Evolutionary conservation across 192 early-diverging fungal genomes (phyloP).

Genomic region (Phycomyces nitens): DNA sequence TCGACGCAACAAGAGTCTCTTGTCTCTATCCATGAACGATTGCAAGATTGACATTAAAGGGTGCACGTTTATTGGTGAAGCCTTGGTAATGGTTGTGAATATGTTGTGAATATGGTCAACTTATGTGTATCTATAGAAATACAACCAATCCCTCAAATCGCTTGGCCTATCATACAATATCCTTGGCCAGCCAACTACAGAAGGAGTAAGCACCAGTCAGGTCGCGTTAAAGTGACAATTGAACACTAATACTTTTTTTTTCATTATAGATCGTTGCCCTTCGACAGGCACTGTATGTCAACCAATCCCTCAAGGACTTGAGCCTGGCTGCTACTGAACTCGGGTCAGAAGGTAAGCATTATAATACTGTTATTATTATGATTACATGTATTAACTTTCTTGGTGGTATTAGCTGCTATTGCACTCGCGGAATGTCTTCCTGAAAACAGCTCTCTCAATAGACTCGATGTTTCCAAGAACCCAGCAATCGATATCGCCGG

Average conservation of each 20-base stretch:
- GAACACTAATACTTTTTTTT: background rate
- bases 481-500: conserved; percentile 74
- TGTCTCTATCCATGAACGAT: conserved; percentile 36
- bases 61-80: conserved; percentile 43
- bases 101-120: background rate
- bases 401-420: conserved; percentile 50
- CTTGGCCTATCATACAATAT: conserved; percentile 41
- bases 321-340: conserved; percentile 20
- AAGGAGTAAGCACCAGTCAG: conserved; percentile 24
- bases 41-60: conserved; percentile 51
- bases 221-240: background rate
- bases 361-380: too few species aligned
- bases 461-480: conserved; percentile 77
- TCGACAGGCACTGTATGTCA: conserved; percentile 42
- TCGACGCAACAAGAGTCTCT: conserved; percentile 46
- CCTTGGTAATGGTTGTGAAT: conserved; percentile 39
- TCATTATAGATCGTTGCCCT: conserved; percentile 38
- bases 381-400: background rate
- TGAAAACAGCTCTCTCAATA: conserved; percentile 61
- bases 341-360: conserved; percentile 24
- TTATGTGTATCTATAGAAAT: conserved; percentile 34
- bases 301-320: conserved; percentile 45
- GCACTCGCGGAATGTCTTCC: conserved; percentile 79
- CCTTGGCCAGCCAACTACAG: conserved; percentile 30
- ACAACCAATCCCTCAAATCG: conserved; percentile 42